Evolutionary conservation across 768 basidiomycete species (phyloP).

Genomic region (Auriculariales sp.): DNA sequence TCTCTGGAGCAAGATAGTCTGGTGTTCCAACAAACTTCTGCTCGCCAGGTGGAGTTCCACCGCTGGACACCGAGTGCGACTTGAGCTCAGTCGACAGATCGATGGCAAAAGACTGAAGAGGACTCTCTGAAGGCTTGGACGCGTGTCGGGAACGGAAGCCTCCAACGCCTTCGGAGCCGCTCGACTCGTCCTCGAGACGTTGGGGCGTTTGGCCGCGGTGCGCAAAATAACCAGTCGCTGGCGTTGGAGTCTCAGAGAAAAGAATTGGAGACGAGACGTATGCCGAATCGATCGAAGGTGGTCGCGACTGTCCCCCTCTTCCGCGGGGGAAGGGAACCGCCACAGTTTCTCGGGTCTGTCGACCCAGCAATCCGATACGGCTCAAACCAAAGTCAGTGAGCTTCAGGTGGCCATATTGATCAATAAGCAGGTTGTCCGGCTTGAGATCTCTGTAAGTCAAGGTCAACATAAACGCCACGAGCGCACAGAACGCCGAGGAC

Average conservation of each 20-base stretch:
- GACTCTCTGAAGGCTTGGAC: slow-evolving; percentile 48
- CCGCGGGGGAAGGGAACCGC: slow-evolving; percentile 26
- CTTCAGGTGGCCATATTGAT: slow-evolving; percentile 91
- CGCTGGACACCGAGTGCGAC: slow-evolving; percentile 47
- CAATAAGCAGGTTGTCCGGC: slow-evolving; percentile 95
- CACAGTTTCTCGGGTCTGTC: slow-evolving; percentile 65
- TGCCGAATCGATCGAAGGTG: slow-evolving; percentile 68
- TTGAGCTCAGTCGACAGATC: slow-evolving; percentile 73
- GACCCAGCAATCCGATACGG: slow-evolving; percentile 91
- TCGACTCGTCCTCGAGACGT: slow-evolving; percentile 65
- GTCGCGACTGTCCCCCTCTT: slow-evolving; percentile 56
- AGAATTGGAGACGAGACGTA: slow-evolving; percentile 68
- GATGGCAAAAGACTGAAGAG: slow-evolving; percentile 73
- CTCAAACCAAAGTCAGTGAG: slow-evolving; percentile 97
- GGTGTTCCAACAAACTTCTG: slow-evolving; percentile 96
- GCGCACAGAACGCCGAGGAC: slow-evolving; percentile 13
- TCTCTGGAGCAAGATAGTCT: slow-evolving; percentile 93
- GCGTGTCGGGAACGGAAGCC: slow-evolving; percentile 36
- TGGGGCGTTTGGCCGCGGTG: slow-evolving; percentile 47
- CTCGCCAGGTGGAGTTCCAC: slow-evolving; percentile 62
- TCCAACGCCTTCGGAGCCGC: slow-evolving; percentile 62
- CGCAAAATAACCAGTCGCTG: slow-evolving; percentile 68
- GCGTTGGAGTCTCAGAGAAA: slow-evolving; percentile 32
- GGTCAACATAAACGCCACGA: slow-evolving; percentile 1
- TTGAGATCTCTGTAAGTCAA: slow-evolving; percentile 69